These are phyloP conservation scores for Colletotrichum sp. DNA, from an alignment of 2,329 filamentous ascomycete genomes.

Conservation along the genomic window DNA sequence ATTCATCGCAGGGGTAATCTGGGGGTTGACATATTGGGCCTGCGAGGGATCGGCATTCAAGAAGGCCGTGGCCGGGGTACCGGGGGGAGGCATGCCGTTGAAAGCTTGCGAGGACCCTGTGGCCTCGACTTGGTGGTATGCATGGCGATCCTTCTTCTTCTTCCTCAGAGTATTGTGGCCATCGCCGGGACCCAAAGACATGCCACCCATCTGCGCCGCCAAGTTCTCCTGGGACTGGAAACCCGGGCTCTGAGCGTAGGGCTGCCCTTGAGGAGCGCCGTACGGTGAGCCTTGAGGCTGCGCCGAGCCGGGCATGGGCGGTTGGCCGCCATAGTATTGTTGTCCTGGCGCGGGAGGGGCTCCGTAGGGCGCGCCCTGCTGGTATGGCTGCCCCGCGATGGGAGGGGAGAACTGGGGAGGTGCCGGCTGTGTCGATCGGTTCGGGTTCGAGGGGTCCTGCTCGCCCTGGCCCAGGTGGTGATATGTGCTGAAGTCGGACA, in stretches of 20 bases:
- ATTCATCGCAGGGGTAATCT: conserved; percentile 48
- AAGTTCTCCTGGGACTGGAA: conserved; percentile 54
- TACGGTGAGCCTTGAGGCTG: conserved; percentile 34
- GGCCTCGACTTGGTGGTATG: conserved; percentile 85
- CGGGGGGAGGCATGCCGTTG: conserved; percentile 68
- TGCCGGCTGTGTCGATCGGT: conserved; percentile 54
- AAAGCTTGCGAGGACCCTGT: conserved; percentile 71
- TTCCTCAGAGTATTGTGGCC: conserved; percentile 60
- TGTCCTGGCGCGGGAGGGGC: conserved; percentile 40
- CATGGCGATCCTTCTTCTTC: conserved; percentile 96
- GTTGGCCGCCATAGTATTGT: conserved; percentile 44
- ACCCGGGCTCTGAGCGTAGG: conserved; percentile 34
- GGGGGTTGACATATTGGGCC: conserved; percentile 51
- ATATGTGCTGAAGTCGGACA: conserved; percentile 63
- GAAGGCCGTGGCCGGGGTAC: conserved; percentile 51
- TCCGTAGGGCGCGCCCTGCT: conserved; percentile 47
- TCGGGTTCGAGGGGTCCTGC: conserved; percentile 60
- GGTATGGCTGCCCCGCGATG: conserved; percentile 58
- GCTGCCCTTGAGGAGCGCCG: conserved; percentile 30
- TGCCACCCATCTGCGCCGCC: conserved; percentile 77
- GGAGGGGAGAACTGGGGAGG: conserved; percentile 63
- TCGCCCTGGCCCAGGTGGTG: conserved; percentile 63
- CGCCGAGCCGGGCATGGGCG: conserved; percentile 31
- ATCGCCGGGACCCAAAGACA: conserved; percentile 64
- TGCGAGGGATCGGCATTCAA: conserved; percentile 31